A percentile compares a stretch with the other conserved stretches of the same genome.
Conservation (phyloP, 441 rosid species). For the Metrosideros polymorpha region DNA sequence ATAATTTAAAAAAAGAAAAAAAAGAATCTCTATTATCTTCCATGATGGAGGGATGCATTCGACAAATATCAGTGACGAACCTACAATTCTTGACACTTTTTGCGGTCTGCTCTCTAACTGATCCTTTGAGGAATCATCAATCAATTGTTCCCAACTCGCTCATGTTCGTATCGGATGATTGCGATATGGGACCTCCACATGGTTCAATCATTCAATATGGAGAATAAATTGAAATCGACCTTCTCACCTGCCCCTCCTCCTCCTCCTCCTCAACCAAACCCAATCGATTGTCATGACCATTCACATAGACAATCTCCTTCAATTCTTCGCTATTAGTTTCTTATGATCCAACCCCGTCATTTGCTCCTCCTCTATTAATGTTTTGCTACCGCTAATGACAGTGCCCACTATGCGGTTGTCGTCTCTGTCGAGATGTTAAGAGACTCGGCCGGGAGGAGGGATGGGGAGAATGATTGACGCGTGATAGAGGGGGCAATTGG, state of each 20-base stretch:
- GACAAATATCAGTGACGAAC: too few relatives aligned
- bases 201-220: background rate
- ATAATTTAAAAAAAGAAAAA: too few relatives aligned
- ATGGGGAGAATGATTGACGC: constrained; percentile 21
- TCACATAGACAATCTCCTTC: background rate
- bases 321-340: background rate
- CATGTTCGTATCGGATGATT: background rate
- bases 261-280: background rate
- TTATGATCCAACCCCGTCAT: background rate
- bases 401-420: constrained; percentile 4
- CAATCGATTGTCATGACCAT: background rate
- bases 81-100: background rate
- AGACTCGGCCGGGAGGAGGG: background rate
- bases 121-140: constrained; percentile 18
- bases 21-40: too few relatives aligned
- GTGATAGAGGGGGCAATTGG: constrained; percentile 45
- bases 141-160: constrained; percentile 1
- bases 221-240: constrained; percentile 28
- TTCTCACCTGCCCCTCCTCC: background rate
- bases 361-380: constrained; percentile 9
- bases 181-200: background rate
- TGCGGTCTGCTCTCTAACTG: background rate
- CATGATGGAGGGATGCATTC: too few relatives aligned
- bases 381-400: background rate
- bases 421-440: background rate